A percentile compares a stretch with the other conserved stretches of the same genome.
Conservation (phyloP, 148 eudicot genomes). For the Agrostemma githago region DNA sequence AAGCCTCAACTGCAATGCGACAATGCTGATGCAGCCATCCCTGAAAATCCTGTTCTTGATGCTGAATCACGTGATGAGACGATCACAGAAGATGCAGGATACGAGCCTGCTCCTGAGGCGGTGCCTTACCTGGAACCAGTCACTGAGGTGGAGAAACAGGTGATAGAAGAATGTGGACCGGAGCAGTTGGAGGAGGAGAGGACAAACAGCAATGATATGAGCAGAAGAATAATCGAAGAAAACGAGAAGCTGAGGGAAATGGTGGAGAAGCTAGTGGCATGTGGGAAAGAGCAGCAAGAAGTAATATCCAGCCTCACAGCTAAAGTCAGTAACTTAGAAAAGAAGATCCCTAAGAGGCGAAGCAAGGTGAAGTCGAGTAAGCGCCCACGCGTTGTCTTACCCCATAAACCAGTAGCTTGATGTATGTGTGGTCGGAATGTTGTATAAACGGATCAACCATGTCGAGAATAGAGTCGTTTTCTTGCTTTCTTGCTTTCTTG, state of each 20-base stretch:
- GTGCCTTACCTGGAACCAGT: neutral
- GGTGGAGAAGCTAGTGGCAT: slow-evolving; percentile 49
- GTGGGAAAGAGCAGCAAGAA: slow-evolving; percentile 56
- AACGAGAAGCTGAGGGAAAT: slow-evolving; percentile 51
- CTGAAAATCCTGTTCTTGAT: neutral
- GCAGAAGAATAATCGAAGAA: slow-evolving; percentile 39
- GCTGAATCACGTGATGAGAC: neutral
- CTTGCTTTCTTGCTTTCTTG: neutral
- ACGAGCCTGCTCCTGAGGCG: neutral
- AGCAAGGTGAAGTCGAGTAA: slow-evolving; percentile 34
- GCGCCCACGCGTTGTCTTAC: slow-evolving; percentile 9
- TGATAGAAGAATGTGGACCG: neutral
- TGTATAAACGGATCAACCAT: too few species aligned
- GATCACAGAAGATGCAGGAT: neutral
- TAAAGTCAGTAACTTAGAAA: slow-evolving; percentile 60
- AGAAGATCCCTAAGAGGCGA: slow-evolving; percentile 39
- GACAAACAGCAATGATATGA: slow-evolving; percentile 12
- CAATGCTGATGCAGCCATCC: neutral
- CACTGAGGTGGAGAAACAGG: neutral
- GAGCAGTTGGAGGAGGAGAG: neutral
- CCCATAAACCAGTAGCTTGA: slow-evolving; percentile 17
- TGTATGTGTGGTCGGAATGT: neutral
- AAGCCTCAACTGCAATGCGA: slow-evolving; percentile 4
- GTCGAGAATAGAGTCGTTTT: too few species aligned
- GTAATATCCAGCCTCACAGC: slow-evolving; percentile 46